Conservation (phyloP, 176 grass and related monocot genomes). For the Oryza officinalis region DNA sequence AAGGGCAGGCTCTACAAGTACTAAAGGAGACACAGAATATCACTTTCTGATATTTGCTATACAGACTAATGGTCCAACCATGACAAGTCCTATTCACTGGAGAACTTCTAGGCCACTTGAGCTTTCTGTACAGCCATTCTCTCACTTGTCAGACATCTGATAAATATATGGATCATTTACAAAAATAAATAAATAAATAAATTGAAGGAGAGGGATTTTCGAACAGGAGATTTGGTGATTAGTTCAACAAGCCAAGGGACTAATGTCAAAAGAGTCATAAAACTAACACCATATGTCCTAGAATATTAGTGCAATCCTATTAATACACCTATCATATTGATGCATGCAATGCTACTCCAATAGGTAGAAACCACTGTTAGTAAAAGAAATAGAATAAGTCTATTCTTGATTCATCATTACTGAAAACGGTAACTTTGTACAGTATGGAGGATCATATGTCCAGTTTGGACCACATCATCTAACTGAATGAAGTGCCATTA, state of each 20-base stretch:
- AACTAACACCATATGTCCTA: not conserved
- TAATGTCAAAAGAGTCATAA: not conserved
- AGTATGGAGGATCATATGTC: not conserved
- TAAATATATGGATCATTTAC: not conserved
- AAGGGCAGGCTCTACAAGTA: not conserved
- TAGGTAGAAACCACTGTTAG: not conserved
- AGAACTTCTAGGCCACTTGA: not conserved
- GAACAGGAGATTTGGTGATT: conserved; percentile 9
- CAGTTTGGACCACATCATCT: not conserved
- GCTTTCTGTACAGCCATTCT: not conserved
- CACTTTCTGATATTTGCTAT: not conserved
- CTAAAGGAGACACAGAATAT: not conserved
- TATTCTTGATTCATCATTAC: not conserved
- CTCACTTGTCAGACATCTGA: conserved; percentile 18
- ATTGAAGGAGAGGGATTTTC: not conserved
- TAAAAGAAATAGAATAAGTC: not conserved
- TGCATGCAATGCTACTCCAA: not conserved
- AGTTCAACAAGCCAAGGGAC: not conserved
- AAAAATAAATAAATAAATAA: not conserved
- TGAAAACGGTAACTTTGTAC: not conserved
- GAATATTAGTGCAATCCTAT: not conserved
- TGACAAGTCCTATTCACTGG: not conserved
- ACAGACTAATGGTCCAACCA: not conserved
- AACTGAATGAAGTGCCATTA: not conserved
- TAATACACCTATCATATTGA: not conserved